These are phyloP conservation scores for Pyrenophora teres DNA, from an alignment of 2,329 filamentous ascomycete species.

Conservation along the genomic window DNA sequence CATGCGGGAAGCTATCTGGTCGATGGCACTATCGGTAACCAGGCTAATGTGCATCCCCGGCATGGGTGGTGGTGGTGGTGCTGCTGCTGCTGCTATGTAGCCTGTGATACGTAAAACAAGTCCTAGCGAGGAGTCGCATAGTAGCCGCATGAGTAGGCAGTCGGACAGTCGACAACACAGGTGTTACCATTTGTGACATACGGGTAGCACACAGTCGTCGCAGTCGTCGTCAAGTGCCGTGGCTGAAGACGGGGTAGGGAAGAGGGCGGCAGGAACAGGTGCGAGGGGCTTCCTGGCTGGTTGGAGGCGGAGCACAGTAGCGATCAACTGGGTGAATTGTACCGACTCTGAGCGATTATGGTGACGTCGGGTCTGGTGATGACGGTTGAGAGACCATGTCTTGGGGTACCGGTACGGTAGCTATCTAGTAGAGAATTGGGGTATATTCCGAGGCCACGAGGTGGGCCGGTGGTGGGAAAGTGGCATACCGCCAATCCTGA, in stretches of 20 bases:
- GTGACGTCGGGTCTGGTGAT: conserved; percentile 21
- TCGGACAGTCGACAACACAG: conserved; percentile 15
- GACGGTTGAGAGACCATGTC: neutral
- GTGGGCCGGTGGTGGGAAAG: conserved; percentile 28
- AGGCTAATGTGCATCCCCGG: conserved; percentile 16
- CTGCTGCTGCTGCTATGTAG: conserved; percentile 2
- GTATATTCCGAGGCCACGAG: conserved; percentile 20
- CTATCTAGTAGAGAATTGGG: conserved; percentile 6
- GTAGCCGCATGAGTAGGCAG: conserved; percentile 2
- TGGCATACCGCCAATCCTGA: conserved; percentile 21
- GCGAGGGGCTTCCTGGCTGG: neutral
- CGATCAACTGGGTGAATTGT: conserved; percentile 11
- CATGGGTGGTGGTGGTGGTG: conserved; percentile 8
- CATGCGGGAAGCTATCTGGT: conserved; percentile 18
- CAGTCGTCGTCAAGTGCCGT: conserved; percentile 11
- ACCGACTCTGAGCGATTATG: neutral
- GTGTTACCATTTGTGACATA: conserved; percentile 14
- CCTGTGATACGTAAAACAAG: conserved; percentile 18
- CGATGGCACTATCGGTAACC: conserved; percentile 15
- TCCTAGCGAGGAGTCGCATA: conserved; percentile 25
- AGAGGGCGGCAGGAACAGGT: conserved; percentile 11
- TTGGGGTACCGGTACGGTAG: too few species aligned
- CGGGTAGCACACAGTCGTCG: conserved; percentile 17
- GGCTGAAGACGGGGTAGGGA: conserved; percentile 22
- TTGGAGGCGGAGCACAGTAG: conserved; percentile 11